A percentile compares a stretch with the other conserved stretches of the same genome.
Evolutionary conservation across 2,329 filamentous ascomycete genomes (phyloP).

Genomic region (Celoporthe dispersa): DNA sequence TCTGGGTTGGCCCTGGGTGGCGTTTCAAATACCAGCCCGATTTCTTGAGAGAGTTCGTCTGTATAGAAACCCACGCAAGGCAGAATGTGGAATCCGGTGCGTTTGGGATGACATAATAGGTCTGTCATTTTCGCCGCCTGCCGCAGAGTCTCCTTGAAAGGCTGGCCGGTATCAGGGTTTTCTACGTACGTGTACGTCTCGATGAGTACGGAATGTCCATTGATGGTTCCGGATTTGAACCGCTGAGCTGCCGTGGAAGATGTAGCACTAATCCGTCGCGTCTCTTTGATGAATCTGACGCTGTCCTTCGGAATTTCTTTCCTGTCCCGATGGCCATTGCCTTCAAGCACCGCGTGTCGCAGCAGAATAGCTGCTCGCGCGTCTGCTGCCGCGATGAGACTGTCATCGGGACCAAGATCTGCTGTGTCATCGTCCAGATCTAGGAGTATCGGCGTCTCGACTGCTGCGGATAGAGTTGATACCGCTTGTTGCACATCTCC

Average conservation of each 20-base stretch:
- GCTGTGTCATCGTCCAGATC: background rate
- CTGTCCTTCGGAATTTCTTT: background rate
- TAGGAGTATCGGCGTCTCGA: background rate
- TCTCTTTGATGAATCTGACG: background rate
- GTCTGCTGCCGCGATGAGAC: background rate
- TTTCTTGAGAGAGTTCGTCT: background rate
- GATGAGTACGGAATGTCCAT: background rate
- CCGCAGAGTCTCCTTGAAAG: background rate
- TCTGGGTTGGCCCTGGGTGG: background rate
- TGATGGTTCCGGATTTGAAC: background rate
- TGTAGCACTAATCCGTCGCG: background rate
- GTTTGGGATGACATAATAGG: background rate
- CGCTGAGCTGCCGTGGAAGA: no score
- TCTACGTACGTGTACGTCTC: background rate
- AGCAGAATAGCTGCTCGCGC: background rate
- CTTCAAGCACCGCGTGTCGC: background rate
- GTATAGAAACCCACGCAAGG: slow-evolving; percentile 1
- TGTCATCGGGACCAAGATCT: background rate
- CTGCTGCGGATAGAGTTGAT: background rate
- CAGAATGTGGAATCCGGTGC: background rate
- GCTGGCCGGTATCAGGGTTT: background rate
- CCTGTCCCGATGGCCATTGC: background rate
- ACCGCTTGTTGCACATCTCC: background rate
- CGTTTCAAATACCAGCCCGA: background rate
- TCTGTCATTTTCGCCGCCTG: slow-evolving; percentile 1